A percentile compares a stretch with the other conserved stretches of the same genome.
phyloP scores from a whole-genome alignment of 2,329 filamentous ascomycete species.

The Thelonectria blattea region DNA sequence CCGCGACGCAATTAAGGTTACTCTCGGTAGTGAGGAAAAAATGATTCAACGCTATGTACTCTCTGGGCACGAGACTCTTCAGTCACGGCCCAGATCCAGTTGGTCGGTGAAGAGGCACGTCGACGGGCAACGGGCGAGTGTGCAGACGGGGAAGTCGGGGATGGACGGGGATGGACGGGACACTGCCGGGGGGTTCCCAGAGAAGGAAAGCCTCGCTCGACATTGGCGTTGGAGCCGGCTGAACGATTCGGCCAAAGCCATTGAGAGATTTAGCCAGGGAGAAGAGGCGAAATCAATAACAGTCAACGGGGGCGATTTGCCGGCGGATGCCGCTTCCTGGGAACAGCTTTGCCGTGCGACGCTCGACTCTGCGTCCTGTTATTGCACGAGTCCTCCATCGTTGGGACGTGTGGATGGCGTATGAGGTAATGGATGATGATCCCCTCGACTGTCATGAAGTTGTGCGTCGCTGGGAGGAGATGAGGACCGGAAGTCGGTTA shows the following conservation, averaged over 20 bases:
- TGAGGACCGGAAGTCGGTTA: constrained; percentile 23
- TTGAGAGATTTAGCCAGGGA: constrained; percentile 11
- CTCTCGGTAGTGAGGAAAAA: not conserved
- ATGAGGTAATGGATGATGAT: constrained; percentile 19
- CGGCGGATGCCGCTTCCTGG: constrained; percentile 2
- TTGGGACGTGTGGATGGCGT: not conserved
- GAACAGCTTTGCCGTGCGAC: not conserved
- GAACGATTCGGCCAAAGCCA: not conserved
- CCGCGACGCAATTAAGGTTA: not conserved
- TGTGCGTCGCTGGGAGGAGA: constrained; percentile 2
- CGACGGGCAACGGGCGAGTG: not conserved
- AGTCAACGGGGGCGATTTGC: constrained; percentile 9
- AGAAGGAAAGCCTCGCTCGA: constrained; percentile 4
- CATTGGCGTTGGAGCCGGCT: constrained; percentile 3
- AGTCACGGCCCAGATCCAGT: not conserved
- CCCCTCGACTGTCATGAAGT: constrained; percentile 23
- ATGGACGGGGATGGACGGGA: not conserved
- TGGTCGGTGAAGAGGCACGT: not conserved
- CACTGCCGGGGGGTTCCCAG: constrained; percentile 4
- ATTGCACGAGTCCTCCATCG: not conserved
- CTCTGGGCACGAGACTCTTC: not conserved
- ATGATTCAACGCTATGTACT: not conserved
- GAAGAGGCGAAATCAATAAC: constrained; percentile 21
- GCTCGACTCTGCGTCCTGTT: constrained; percentile 1
- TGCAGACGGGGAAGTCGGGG: not conserved